A percentile compares a stretch with the other conserved stretches of the same genome.
Evolutionary conservation across 176 grass and related monocot genomes (phyloP).

Genomic region (Hordeum marinum): DNA sequence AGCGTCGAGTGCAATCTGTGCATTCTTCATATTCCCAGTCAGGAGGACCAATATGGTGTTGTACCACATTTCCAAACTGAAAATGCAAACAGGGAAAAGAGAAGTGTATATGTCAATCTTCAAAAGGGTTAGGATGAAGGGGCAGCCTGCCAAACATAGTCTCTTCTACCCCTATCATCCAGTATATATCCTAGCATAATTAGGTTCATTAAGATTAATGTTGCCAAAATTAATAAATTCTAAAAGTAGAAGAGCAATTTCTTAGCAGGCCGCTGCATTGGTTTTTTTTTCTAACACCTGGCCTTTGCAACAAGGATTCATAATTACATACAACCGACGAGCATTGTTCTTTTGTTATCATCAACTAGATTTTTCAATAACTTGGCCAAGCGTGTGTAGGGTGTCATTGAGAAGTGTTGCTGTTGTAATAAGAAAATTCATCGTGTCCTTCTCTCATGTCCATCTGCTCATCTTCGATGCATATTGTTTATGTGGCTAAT

Average conservation of each 20-base stretch:
- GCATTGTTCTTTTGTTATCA: neutral
- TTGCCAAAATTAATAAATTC: neutral
- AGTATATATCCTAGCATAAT: neutral
- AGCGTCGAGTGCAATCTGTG: slow-evolving; percentile 76
- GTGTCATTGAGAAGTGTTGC: too few relatives aligned
- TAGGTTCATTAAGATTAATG: neutral
- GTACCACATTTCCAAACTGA: slow-evolving; percentile 91
- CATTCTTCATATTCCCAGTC: slow-evolving; percentile 78
- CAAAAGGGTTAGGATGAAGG: neutral
- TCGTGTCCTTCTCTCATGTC: too few relatives aligned
- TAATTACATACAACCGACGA: neutral
- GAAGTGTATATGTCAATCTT: too few relatives aligned
- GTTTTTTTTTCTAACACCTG: neutral
- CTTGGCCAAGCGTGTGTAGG: too few relatives aligned
- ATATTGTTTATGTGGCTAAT: too few relatives aligned
- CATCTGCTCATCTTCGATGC: too few relatives aligned
- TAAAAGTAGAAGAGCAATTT: neutral
- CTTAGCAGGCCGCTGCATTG: neutral
- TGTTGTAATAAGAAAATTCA: too few relatives aligned
- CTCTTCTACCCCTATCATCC: neutral
- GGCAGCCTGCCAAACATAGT: neutral
- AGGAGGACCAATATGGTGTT: slow-evolving; percentile 76
- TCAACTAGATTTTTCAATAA: neutral
- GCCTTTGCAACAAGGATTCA: neutral
- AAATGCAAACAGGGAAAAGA: slow-evolving; percentile 1